Percentiles rank a stretch among this genome's conserved stretches.
phyloP scores from a whole-genome alignment of 257 asterid species.

The Eucommia ulmoides region DNA sequence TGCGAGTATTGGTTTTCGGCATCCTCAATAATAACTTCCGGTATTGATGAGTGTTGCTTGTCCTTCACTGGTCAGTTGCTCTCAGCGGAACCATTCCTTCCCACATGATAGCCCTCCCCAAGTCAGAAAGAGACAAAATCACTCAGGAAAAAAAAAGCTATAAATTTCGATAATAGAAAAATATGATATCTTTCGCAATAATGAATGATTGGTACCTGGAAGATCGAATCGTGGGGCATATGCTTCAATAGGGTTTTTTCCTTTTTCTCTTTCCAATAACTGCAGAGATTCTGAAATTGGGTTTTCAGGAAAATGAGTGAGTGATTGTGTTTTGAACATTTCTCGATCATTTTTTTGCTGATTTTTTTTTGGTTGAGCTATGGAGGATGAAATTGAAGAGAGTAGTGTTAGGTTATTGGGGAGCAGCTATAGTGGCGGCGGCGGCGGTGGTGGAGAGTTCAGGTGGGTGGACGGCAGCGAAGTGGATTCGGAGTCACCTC shows the following conservation, averaged over 20 bases:
- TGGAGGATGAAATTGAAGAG: conserved; percentile 68
- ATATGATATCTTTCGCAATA: neutral
- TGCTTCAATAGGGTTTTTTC: too few relatives aligned
- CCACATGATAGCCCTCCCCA: neutral
- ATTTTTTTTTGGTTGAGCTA: too few relatives aligned
- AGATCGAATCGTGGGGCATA: neutral
- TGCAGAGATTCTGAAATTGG: too few relatives aligned
- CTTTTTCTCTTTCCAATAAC: too few relatives aligned
- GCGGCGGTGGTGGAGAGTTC: conserved; percentile 37
- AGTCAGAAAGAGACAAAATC: neutral
- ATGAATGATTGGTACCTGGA: neutral
- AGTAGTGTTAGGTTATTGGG: conserved; percentile 43
- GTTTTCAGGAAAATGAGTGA: neutral
- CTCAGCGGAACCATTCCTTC: neutral
- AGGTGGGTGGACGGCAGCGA: conserved; percentile 99
- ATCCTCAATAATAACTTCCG: too few relatives aligned
- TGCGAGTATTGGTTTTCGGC: too few relatives aligned
- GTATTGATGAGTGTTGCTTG: too few relatives aligned
- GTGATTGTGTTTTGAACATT: neutral
- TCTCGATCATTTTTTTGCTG: neutral
- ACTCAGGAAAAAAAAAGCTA: too few relatives aligned
- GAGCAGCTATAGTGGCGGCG: conserved; percentile 25
- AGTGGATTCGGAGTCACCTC: conserved; percentile 56
- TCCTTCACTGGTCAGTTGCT: neutral
- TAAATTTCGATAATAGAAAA: too few relatives aligned